Base-by-base conservation (phyloP, 176 grass and related monocot species). In the Triticum dicoccoides region DNA sequence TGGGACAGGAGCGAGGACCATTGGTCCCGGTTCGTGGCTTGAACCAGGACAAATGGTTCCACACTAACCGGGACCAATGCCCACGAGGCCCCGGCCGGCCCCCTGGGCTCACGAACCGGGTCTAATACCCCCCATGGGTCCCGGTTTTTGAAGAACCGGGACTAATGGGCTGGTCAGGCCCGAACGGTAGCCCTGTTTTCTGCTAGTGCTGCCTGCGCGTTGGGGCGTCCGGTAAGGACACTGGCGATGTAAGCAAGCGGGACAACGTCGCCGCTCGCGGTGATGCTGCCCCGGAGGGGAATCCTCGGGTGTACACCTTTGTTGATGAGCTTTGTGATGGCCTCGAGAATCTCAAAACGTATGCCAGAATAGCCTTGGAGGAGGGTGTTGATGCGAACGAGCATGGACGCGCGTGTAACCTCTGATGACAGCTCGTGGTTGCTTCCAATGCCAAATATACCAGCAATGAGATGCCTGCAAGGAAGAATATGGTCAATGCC, bases 391-490 rank as follows among this genome's bases (percentile, higher is more conserved):
- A 75, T 75, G 23, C 72, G 72, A 6, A 75, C 72, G 6, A 75
- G 72, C 72, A 75, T 75, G 42, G 72, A 47, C 6, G 72, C 72
- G 14, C 72, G 72, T 17, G 72, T 49, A 17, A 72, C 69, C 69
- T 72, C 69, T 0, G 37, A 42, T 24, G 69, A 37, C 20, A 72
- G 18, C 21, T 41, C 35, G 21, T 72, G 69, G 10, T 72, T 4
- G 0, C 69, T 12, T 2, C 69, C 69, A 10, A 2, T 72, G 37
- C 69, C 69, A 21, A 72, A 72, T 41, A 72, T 13, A 5, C 69
- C 37, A 23, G 69, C 69, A 24, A 42, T 72, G 4, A 72, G 69
- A 72, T 72, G 69, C 69, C 69, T 72, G 20, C 10, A 21, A 20
- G 20, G 1, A 23, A 42, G 9, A 72, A 42, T 14, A 34, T 11